phyloP scores from a whole-genome alignment of 164 flowering plant genomes.

The Euptelea pleiosperma region DNA sequence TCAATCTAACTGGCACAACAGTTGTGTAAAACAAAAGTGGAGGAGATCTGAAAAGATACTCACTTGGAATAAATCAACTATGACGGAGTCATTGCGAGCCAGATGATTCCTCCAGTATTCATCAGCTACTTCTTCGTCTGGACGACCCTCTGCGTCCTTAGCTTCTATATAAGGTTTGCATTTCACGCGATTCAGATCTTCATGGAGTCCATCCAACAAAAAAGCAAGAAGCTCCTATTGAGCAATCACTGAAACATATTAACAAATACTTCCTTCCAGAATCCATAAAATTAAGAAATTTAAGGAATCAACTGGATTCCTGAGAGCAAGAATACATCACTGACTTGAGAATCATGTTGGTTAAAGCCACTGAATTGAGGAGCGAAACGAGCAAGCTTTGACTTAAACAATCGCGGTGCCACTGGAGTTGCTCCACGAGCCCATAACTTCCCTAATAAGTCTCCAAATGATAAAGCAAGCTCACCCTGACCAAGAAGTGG shows the following conservation, averaged over 20 bases:
- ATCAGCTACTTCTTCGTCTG: conserved; percentile 78
- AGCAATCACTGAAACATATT: conserved; percentile 9
- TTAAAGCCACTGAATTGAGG: conserved; percentile 90
- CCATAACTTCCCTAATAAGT: conserved; percentile 77
- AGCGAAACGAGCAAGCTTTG: conserved; percentile 76
- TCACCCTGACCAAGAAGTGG: conserved; percentile 56
- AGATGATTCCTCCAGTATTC: conserved; percentile 85
- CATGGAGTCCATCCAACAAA: conserved; percentile 91
- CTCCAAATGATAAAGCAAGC: conserved; percentile 93
- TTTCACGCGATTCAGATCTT: conserved; percentile 91
- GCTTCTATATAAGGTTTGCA: conserved; percentile 83
- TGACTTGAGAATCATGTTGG: conserved; percentile 96
- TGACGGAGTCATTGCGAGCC: conserved; percentile 86
- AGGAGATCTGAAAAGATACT: conserved; percentile 15
- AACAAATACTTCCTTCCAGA: conserved; percentile 2
- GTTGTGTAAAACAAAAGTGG: background rate
- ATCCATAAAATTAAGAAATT: background rate
- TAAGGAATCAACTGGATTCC: background rate
- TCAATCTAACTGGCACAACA: no score
- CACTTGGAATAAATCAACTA: conserved; percentile 87
- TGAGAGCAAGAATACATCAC: conserved; percentile 20
- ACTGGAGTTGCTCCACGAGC: conserved; percentile 71
- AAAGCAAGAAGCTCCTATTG: conserved; percentile 87
- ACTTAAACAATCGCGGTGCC: conserved; percentile 70
- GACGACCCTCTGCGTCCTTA: conserved; percentile 70